Percentiles rank a stretch among this genome's conserved stretches.
Conservation (phyloP, 306 rosid genomes). For the Trichosanthes truncata region DNA sequence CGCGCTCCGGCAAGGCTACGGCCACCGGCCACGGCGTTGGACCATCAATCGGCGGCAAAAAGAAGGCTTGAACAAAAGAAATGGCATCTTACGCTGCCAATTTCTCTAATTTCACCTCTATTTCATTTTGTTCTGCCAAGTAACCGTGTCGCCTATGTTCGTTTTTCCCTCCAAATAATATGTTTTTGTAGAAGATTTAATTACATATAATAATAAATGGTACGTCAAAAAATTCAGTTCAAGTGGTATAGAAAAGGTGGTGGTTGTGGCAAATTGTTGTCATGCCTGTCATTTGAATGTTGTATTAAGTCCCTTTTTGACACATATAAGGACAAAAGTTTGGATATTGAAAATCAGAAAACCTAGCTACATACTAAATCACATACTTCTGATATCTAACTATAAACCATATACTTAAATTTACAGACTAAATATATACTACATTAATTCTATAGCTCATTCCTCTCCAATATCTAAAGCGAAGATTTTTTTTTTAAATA, state of each 20-base stretch:
- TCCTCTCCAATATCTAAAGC: neutral
- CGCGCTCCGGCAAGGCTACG: constrained; percentile 20
- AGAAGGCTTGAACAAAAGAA: constrained; percentile 27
- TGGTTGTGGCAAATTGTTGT: too few relatives aligned
- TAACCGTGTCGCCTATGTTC: too few relatives aligned
- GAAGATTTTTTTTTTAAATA: neutral
- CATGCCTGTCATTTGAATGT: neutral
- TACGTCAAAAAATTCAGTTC: too few relatives aligned
- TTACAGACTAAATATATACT: too few relatives aligned
- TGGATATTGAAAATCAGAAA: too few relatives aligned
- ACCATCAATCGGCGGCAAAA: constrained; percentile 30
- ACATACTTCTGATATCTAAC: neutral
- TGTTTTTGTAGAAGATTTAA: too few relatives aligned
- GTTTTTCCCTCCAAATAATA: too few relatives aligned
- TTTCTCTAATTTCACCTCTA: too few relatives aligned
- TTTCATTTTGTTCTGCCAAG: neutral
- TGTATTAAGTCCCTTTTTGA: neutral
- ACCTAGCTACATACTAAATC: neutral
- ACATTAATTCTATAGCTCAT: neutral
- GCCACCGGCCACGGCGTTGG: constrained; percentile 20
- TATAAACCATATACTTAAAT: neutral
- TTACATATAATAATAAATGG: too few relatives aligned
- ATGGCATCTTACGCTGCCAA: too few relatives aligned
- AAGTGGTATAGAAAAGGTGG: too few relatives aligned
- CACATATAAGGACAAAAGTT: neutral